Conservation (phyloP, 345 rosid species). For the Firmiana major region DNA sequence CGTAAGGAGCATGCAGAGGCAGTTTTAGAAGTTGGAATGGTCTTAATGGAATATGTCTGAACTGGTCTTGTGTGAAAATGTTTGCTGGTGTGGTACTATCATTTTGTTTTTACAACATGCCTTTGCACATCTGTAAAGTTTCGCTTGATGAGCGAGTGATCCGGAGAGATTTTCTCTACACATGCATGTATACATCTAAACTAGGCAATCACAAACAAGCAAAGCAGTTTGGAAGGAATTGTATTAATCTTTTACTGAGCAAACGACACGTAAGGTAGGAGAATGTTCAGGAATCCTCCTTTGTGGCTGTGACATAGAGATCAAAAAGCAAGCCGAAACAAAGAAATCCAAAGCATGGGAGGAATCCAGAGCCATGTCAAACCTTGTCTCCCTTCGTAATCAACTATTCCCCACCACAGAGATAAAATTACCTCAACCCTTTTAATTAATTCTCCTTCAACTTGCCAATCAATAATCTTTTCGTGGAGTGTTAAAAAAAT, state of each 20-base stretch:
- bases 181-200: not conserved
- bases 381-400: not conserved
- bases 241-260: not conserved
- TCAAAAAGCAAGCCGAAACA: not conserved
- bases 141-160: not conserved
- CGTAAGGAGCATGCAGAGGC: not conserved
- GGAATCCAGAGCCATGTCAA: not conserved
- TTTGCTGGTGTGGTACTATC: no score
- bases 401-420: not conserved
- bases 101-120: not conserved
- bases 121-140: conserved; percentile 11
- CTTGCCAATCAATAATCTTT: no score
- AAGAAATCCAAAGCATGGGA: not conserved
- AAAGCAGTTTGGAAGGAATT: not conserved
- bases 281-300: not conserved
- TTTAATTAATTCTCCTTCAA: not conserved
- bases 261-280: not conserved
- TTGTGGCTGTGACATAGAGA: not conserved
- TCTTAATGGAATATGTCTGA: not conserved
- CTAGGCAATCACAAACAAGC: not conserved
- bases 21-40: conserved; percentile 1
- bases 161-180: not conserved
- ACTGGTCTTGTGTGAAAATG: not conserved
- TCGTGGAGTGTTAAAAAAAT: no score
- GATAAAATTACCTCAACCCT: not conserved